Conservation (phyloP, 2,329 filamentous ascomycete genomes). For the Endocalyx cinctus region DNA sequence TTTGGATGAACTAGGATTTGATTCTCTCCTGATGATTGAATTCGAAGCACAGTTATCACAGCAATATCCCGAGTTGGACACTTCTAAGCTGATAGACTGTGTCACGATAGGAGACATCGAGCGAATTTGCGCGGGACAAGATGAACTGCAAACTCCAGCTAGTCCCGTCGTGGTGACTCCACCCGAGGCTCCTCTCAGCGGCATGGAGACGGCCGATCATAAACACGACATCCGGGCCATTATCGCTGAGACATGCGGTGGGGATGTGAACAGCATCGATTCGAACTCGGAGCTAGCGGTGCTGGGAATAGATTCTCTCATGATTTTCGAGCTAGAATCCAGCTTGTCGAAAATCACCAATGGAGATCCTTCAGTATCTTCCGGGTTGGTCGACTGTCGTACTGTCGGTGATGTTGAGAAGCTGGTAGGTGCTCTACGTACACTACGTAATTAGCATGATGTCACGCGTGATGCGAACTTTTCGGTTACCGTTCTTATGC, state of each 20-base stretch:
- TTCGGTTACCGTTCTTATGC: no score
- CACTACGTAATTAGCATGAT: no score
- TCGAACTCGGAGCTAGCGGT: conserved; percentile 6
- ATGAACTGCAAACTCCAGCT: background rate
- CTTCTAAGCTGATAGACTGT: no score
- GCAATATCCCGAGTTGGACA: no score
- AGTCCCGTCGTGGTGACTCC: background rate
- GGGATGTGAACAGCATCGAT: conserved; percentile 3
- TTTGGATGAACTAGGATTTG: conserved; percentile 3
- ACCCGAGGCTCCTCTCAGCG: background rate
- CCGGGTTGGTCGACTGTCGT: conserved; percentile 5
- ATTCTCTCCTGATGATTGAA: conserved; percentile 5
- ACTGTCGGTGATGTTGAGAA: conserved; percentile 10
- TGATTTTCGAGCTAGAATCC: conserved; percentile 8
- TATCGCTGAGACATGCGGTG: conserved; percentile 5
- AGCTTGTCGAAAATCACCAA: conserved; percentile 5
- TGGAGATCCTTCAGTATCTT: conserved; percentile 2
- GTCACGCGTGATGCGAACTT: no score
- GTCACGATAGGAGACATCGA: conserved; percentile 3
- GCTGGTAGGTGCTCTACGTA: conserved; percentile 7
- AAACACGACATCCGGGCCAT: conserved; percentile 1
- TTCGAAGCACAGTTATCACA: conserved; percentile 3
- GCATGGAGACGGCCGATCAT: background rate
- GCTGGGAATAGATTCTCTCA: conserved; percentile 8
- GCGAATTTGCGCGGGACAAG: background rate